These are phyloP conservation scores for Spizellomyces punctatus DNA, from an alignment of 192 early-diverging fungal species.

Conservation along the genomic window DNA sequence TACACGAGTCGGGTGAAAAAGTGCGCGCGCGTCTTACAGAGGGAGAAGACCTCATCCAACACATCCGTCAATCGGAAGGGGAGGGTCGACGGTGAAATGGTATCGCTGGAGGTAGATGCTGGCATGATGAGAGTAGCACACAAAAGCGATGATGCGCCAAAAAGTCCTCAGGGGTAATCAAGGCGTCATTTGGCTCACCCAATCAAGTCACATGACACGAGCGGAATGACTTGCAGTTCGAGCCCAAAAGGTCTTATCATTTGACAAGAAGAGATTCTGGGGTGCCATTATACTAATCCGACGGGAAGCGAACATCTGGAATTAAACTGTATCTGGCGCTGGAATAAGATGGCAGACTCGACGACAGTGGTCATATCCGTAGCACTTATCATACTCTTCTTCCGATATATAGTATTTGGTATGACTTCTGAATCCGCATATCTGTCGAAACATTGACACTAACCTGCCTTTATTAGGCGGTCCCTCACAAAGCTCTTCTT, in stretches of 20 bases:
- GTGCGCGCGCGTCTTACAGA: not conserved
- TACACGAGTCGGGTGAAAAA: not conserved
- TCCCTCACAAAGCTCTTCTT: constrained; percentile 3
- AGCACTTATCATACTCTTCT: constrained; percentile 2
- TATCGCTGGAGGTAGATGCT: not conserved
- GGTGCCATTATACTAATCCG: too few relatives aligned
- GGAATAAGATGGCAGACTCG: not conserved
- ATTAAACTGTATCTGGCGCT: too few relatives aligned
- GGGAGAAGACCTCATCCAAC: constrained; percentile 10
- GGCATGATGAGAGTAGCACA: too few relatives aligned
- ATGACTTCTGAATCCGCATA: not conserved
- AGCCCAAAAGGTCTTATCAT: too few relatives aligned
- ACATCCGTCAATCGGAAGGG: constrained; percentile 1
- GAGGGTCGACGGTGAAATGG: not conserved
- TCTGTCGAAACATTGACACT: not conserved
- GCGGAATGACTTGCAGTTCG: too few relatives aligned
- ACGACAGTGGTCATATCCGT: constrained; percentile 7
- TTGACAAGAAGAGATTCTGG: too few relatives aligned
- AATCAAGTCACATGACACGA: too few relatives aligned
- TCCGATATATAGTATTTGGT: constrained; percentile 25
- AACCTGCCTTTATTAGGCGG: not conserved
- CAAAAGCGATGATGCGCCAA: too few relatives aligned
- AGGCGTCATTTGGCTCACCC: too few relatives aligned
- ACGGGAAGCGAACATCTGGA: too few relatives aligned
- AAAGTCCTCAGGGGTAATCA: too few relatives aligned